Conservation (phyloP, 2,329 filamentous ascomycete species). For the Trichoderma oligosporum region DNA sequence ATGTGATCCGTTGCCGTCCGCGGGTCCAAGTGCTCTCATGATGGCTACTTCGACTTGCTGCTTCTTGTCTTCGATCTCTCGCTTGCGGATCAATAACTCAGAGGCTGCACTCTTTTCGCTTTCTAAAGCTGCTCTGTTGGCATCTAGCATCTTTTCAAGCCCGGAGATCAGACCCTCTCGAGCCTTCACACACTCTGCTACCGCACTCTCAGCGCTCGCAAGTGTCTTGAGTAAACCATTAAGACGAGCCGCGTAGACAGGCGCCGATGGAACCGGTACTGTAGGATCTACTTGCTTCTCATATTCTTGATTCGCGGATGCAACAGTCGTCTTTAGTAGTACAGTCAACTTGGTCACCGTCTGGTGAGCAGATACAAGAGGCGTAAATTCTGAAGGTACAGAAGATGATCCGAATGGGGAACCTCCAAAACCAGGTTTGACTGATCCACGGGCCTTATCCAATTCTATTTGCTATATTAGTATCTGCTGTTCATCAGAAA, state of each 20-base stretch:
- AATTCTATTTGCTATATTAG: slow-evolving; percentile 47
- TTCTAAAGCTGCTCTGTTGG: slow-evolving; percentile 65
- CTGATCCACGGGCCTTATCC: slow-evolving; percentile 55
- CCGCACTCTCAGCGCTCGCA: slow-evolving; percentile 81
- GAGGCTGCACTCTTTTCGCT: slow-evolving; percentile 65
- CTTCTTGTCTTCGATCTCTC: slow-evolving; percentile 75
- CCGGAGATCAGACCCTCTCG: slow-evolving; percentile 72
- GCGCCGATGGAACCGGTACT: slow-evolving; percentile 68
- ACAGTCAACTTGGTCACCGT: slow-evolving; percentile 69
- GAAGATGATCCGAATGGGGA: slow-evolving; percentile 57
- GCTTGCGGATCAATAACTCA: slow-evolving; percentile 63
- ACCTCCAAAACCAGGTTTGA: slow-evolving; percentile 50
- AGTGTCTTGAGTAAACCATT: slow-evolving; percentile 86
- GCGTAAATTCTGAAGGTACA: slow-evolving; percentile 71
- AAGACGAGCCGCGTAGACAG: slow-evolving; percentile 86
- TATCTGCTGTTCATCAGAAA: neutral
- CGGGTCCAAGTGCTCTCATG: slow-evolving; percentile 72
- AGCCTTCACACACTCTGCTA: slow-evolving; percentile 85
- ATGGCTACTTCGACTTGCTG: slow-evolving; percentile 87
- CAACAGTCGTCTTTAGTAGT: slow-evolving; percentile 62
- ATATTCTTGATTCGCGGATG: slow-evolving; percentile 75
- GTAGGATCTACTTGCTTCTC: slow-evolving; percentile 74
- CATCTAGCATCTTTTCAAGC: slow-evolving; percentile 75
- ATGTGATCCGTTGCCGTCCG: slow-evolving; percentile 49
- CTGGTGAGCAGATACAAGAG: slow-evolving; percentile 71